These are phyloP conservation scores for Aspergillus puulaauensis DNA, from an alignment of 2,329 filamentous ascomycete species.

Conservation along the genomic window DNA sequence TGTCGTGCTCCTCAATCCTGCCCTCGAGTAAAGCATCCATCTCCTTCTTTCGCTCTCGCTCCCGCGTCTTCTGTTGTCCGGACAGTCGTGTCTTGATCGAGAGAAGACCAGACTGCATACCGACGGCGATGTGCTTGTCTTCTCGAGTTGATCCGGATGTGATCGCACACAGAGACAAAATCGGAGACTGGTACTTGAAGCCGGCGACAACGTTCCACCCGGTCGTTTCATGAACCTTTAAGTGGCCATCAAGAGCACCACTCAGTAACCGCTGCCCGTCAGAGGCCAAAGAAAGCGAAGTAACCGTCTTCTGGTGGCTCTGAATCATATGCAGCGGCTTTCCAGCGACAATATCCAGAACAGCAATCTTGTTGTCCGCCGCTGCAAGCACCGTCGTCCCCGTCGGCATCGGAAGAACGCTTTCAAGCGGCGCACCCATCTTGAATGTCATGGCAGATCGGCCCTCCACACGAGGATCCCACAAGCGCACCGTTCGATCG, in stretches of 20 bases:
- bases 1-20: conserved; percentile 74
- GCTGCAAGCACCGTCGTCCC: conserved; percentile 84
- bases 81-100: conserved; percentile 86
- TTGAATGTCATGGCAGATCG: conserved; percentile 87
- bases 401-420: conserved; percentile 80
- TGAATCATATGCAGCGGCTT: conserved; percentile 82
- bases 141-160: conserved; percentile 65
- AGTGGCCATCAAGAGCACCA: conserved; percentile 88
- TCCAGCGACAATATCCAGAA: conserved; percentile 88
- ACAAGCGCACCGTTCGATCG: conserved; percentile 87
- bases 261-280: conserved; percentile 78
- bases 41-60: conserved; percentile 75
- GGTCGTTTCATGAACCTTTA: conserved; percentile 94
- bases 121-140: conserved; percentile 91
- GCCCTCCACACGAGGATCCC: conserved; percentile 78
- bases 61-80: conserved; percentile 73
- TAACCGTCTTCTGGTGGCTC: conserved; percentile 98
- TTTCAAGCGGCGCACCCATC: conserved; percentile 84
- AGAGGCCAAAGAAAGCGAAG: conserved; percentile 77
- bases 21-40: conserved; percentile 81
- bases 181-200: conserved; percentile 87
- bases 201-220: conserved; percentile 96
- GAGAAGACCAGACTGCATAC: conserved; percentile 90
- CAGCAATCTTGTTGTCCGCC: conserved; percentile 81
- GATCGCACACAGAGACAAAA: conserved; percentile 80